These are phyloP conservation scores for Chlamydomonas sphaeroides DNA, from an alignment of 139 green algal species.

Conservation along the genomic window DNA sequence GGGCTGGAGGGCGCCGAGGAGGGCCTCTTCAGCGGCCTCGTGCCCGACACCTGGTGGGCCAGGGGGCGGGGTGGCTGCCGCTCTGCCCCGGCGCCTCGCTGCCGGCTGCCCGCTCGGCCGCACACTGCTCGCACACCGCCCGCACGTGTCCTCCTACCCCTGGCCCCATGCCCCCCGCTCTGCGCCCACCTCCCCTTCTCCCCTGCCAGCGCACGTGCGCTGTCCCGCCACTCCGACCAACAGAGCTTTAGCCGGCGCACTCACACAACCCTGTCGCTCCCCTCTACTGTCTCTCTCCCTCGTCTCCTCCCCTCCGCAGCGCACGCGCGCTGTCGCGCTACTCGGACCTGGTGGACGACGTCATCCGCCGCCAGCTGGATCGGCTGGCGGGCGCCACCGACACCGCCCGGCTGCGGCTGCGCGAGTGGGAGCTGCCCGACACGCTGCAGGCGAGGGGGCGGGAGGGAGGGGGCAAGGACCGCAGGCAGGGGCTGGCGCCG, in stretches of 20 bases:
- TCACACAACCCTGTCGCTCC: background rate
- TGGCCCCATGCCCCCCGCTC: background rate
- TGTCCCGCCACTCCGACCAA: constrained; percentile 88
- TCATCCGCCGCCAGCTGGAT: constrained; percentile 73
- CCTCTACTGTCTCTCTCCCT: background rate
- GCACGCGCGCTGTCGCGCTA: constrained; percentile 85
- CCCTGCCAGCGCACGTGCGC: constrained; percentile 71
- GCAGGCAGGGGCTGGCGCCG: too few species aligned
- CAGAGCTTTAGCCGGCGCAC: too few species aligned
- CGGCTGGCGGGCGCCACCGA: constrained; percentile 82
- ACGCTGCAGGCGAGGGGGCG: constrained; percentile 68
- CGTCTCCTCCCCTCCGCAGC: constrained; percentile 45
- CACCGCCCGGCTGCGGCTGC: constrained; percentile 79
- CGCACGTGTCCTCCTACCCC: too few species aligned
- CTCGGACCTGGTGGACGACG: constrained; percentile 87
- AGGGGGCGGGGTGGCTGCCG: too few species aligned
- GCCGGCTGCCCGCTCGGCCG: too few species aligned
- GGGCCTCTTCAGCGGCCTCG: constrained; percentile 73
- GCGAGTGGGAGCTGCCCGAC: constrained; percentile 68
- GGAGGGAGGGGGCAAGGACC: too few species aligned
- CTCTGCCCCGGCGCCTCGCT: too few species aligned
- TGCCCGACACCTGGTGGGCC: constrained; percentile 80
- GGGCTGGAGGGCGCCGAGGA: constrained; percentile 50
- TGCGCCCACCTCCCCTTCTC: background rate
- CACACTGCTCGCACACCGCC: too few species aligned